Base-by-base conservation (phyloP, 2,329 filamentous ascomycete genomes). In the Arthrobotrys sphaeroides region DNA sequence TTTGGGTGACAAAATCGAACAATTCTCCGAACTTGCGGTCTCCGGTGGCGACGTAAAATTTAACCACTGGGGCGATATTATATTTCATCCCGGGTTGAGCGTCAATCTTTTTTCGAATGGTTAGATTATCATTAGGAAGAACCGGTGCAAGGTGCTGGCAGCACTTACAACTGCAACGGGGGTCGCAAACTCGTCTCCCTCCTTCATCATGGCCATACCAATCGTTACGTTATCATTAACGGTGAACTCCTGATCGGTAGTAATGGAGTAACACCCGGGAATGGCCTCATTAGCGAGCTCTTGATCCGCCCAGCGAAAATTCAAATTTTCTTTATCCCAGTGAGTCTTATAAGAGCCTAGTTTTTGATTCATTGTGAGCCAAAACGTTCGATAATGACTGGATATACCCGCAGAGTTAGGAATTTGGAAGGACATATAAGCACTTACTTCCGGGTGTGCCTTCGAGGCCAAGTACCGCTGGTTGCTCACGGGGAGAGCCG, bases 181-280 rank as follows among this genome's bases (percentile, higher is more conserved):
- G 12, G 26, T 28, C 1, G 57, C 22, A 10, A 45, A 38, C 10
- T 47, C 57, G 20, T 26, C 22, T 1, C 38, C 57, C n/a, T 26
- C 38, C n/a, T 61, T 42, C 57, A 43, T 24, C 38, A 61, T 61
- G 12, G 57, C 57, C 22, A 61, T 12, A 31, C 57, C 57, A 12
- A 61, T 28, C n/a, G 18, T 45, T 7, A 45, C 20, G 0, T 45
- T 26, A 18, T 61, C 57, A 3, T 26, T 9, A 16, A 28, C 1
- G 18, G 22, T 45, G 6, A 61, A 61, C 3, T 42, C 24, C 18
- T 24, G 40, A 33, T 47, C 22, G n/a, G 57, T 61, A 7, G n/a
- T 16, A 31, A 61, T 61, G 33, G 57, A 61, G 13, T 45, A 61
- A 13, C 57, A 61, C 13, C 24, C 24, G 18, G 20, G 18, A 12